A percentile compares a stretch with the other conserved stretches of the same genome.
Conservation (phyloP, 345 rosid species). For the Linum usitatissimum region DNA sequence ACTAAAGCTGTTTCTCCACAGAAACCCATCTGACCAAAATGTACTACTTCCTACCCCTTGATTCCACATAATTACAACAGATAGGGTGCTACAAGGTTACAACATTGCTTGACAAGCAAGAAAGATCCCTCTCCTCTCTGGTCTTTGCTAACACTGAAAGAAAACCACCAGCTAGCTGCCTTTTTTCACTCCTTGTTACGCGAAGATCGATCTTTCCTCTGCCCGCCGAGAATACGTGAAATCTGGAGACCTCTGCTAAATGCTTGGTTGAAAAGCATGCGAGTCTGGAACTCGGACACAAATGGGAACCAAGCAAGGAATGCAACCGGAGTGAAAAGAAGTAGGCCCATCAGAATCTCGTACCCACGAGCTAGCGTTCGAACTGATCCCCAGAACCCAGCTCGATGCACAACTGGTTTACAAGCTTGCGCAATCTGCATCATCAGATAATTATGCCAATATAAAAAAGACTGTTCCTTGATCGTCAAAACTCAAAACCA, state of each 20-base stretch:
- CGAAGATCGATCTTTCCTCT: conserved; percentile 66
- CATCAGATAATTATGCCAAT: not conserved
- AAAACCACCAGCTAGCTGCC: not conserved
- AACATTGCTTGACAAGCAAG: not conserved
- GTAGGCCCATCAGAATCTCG: conserved; percentile 86
- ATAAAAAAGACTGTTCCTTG: not conserved
- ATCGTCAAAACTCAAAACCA: no score
- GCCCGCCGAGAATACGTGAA: conserved; percentile 96
- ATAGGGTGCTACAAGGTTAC: not conserved
- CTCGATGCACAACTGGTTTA: conserved; percentile 53
- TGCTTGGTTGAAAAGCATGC: conserved; percentile 99
- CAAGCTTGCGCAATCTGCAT: conserved; percentile 90
- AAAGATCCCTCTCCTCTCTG: no score
- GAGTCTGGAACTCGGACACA: conserved; percentile 95
- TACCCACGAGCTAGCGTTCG: conserved; percentile 89
- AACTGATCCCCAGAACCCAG: conserved; percentile 90
- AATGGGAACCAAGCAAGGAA: conserved; percentile 99
- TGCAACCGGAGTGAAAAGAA: conserved; percentile 92
- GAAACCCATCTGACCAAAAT: no score
- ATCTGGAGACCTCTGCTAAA: conserved; percentile 99
- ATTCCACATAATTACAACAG: no score
- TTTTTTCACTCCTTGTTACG: conserved; percentile 51
- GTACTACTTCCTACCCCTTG: no score
- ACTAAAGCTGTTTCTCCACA: no score
- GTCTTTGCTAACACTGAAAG: not conserved